phyloP scores from a whole-genome alignment of 2,329 filamentous ascomycete species.

The Pleurostoma richardsiae region DNA sequence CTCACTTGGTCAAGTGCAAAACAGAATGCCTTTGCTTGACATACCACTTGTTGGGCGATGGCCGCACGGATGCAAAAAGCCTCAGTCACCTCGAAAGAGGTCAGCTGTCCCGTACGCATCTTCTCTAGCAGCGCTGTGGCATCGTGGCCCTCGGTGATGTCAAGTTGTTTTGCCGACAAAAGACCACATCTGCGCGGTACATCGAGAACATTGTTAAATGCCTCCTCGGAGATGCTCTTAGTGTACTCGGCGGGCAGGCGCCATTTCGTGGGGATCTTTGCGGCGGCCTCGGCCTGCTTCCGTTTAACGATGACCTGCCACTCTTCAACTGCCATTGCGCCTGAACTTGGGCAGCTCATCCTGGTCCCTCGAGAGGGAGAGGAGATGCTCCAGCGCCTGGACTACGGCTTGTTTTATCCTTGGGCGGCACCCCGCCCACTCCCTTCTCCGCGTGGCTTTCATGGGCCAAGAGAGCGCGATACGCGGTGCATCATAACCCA shows the following conservation, averaged over 20 bases:
- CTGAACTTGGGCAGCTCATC: no score
- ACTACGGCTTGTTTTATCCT: no score
- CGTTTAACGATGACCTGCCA: slow-evolving; percentile 37
- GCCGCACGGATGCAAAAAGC: slow-evolving; percentile 10
- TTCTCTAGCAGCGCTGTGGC: slow-evolving; percentile 3
- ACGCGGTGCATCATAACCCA: no score
- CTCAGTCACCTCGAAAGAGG: slow-evolving; percentile 7
- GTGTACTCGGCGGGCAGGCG: slow-evolving; percentile 19
- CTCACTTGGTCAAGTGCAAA: neutral
- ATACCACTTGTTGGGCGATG: slow-evolving; percentile 9
- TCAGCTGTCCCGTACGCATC: slow-evolving; percentile 3
- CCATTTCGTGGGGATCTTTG: slow-evolving; percentile 22
- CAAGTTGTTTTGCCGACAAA: slow-evolving; percentile 6
- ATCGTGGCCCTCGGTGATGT: slow-evolving; percentile 7
- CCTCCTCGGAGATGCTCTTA: neutral
- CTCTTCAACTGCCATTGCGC: neutral
- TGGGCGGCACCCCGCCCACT: no score
- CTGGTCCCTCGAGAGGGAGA: no score
- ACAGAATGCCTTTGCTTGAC: neutral
- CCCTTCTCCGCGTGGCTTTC: no score
- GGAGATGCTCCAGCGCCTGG: no score
- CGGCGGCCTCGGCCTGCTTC: slow-evolving; percentile 28
- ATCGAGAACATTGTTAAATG: slow-evolving; percentile 6
- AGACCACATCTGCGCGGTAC: slow-evolving; percentile 4
- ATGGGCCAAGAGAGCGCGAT: no score